Conservation (phyloP, 257 asterid genomes). For the Anisodus acutangulus region DNA sequence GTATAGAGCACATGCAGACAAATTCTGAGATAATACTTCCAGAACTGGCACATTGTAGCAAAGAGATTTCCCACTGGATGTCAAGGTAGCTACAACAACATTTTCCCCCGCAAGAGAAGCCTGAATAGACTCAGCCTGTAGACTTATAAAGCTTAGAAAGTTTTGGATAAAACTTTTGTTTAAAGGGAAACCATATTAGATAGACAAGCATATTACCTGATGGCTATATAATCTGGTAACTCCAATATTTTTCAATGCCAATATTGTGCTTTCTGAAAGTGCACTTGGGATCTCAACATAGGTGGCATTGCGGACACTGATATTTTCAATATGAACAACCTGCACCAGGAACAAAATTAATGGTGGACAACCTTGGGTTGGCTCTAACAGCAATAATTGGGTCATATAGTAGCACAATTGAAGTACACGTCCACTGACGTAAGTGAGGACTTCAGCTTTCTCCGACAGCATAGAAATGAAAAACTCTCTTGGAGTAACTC, state of each 20-base stretch:
- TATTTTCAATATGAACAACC: conserved; percentile 87
- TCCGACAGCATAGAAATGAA: background rate
- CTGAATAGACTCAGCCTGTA: conserved; percentile 78
- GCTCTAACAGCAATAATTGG: conserved; percentile 11
- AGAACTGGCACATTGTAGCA: conserved; percentile 94
- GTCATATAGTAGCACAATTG: background rate
- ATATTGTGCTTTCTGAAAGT: conserved; percentile 65
- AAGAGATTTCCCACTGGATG: conserved; percentile 99
- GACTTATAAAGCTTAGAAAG: conserved; percentile 8
- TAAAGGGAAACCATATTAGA: conserved; percentile 23
- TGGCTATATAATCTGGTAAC: conserved; percentile 82
- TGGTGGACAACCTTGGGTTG: background rate
- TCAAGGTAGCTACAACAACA: conserved; percentile 94
- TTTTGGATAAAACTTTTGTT: conserved; percentile 26
- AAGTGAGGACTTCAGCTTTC: conserved; percentile 3
- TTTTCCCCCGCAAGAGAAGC: conserved; percentile 90
- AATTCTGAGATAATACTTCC: conserved; percentile 67
- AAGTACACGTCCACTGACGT: background rate
- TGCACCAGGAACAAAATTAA: conserved; percentile 42
- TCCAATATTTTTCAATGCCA: conserved; percentile 69
- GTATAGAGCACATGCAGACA: conserved; percentile 81
- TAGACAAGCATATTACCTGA: conserved; percentile 59
- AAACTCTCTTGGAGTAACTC: background rate
- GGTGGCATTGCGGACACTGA: conserved; percentile 64
- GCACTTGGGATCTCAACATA: conserved; percentile 75